phyloP scores from a whole-genome alignment of 805 yeast species.

The Barnettozyma sp. region DNA sequence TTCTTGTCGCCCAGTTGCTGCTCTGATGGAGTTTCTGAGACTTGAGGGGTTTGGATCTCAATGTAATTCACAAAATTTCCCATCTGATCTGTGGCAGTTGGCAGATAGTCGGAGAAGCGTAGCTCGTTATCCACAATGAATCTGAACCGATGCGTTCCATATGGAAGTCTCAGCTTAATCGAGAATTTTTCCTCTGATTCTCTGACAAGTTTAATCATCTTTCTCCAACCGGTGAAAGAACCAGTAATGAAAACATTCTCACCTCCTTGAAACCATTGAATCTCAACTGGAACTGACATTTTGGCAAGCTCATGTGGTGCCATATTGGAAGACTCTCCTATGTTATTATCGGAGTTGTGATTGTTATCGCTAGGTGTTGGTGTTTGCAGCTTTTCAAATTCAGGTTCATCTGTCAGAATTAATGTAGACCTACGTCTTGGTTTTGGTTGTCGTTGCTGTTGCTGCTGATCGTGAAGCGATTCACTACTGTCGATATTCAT shows the following conservation, averaged over 20 bases:
- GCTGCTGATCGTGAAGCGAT: no score
- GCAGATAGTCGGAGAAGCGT: slow-evolving; percentile 77
- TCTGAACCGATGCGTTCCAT: slow-evolving; percentile 89
- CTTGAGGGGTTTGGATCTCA: slow-evolving; percentile 45
- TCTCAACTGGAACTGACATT: slow-evolving; percentile 45
- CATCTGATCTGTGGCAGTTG: slow-evolving; percentile 97
- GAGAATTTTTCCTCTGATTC: slow-evolving; percentile 49
- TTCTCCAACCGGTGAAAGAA: slow-evolving; percentile 96
- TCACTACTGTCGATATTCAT: slow-evolving; percentile 23
- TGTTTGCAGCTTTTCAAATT: slow-evolving; percentile 43
- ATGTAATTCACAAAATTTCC: slow-evolving; percentile 92
- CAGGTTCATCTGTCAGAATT: slow-evolving; percentile 63
- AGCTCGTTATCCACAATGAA: slow-evolving; percentile 93
- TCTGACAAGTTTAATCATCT: slow-evolving; percentile 80
- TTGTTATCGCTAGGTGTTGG: slow-evolving; percentile 23
- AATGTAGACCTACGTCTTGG: slow-evolving; percentile 62
- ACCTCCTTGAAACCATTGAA: slow-evolving; percentile 96
- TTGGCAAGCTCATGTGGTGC: slow-evolving; percentile 6
- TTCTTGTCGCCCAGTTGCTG: slow-evolving; percentile 23
- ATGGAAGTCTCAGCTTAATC: slow-evolving; percentile 71
- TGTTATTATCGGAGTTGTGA: slow-evolving; percentile 10
- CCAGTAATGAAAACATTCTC: slow-evolving; percentile 93
- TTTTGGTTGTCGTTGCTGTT: slow-evolving; percentile 8
- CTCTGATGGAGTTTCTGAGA: slow-evolving; percentile 31
- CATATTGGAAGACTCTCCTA: slow-evolving; percentile 2